Evolutionary conservation across 2,329 filamentous ascomycete species (phyloP), one percentile per base, ranked within the genome.

Genomic region (Aspergillus sp.): DNA sequence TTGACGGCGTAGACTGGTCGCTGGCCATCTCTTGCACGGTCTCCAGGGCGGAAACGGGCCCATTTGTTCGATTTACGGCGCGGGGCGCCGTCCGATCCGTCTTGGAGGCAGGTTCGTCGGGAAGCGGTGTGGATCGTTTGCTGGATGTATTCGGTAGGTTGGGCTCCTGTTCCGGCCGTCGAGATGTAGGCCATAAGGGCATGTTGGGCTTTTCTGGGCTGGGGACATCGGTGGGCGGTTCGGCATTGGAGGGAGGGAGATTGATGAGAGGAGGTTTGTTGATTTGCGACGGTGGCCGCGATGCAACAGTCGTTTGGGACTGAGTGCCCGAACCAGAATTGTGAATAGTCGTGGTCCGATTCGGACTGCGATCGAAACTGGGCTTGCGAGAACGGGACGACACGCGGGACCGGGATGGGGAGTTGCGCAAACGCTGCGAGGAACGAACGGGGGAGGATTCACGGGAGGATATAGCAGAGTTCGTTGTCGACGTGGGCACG

Each of bases 1-100:
- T 76, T 13, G 75, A 78, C 13, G 89, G 88, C 1, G 88, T 89
- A 46, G 84, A 86, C 41, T 88, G 85, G 55, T 90, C 83, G 73
- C 90, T 94, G 49, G 88, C 86, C 64, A 67, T 69, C 78, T 97
- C 93, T 68, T 96, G 88, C 14, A 97, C 93, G 0, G 94, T 97
- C 73, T 96, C 93, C 52, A 97, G 76, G 45, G 83, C 84, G 45
- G 86, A 80, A 32, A 77, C 81, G 47, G 80, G 81, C 52, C 79
- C 81, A 66, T 79, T 84, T 48, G 80, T 78, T 59, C 86, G 80
- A 31, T 78, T 80, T 16, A 65, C 85, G 84, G 66, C 81, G 76
- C 74, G 83, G 43, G 60, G 56, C 21, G 58, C 61, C 53, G 60
- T 67, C 53, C 64, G 76, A 49, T 76, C 74, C 45, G 73, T 42